Base-by-base conservation (phyloP, 2,329 filamentous ascomycete species). In the Fusarium penzigii region DNA sequence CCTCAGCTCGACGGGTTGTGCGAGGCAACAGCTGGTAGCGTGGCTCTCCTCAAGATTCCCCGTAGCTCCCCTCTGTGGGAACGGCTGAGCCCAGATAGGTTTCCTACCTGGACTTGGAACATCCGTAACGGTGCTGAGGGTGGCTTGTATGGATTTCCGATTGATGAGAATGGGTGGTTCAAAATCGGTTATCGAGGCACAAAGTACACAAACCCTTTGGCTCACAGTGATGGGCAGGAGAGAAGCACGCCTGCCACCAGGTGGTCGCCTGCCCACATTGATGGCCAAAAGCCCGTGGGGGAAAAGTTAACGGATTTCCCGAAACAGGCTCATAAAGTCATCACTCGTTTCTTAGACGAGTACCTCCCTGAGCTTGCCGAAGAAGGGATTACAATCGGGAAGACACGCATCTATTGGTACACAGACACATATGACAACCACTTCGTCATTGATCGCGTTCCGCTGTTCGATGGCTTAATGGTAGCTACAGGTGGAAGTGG, bases 391-490 rank as follows among this genome's bases (percentile, higher is more conserved):
- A 56, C 62, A 12, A 56, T 78, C 51, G 71, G 72, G 1, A 70
- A 58, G 42, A 66, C 55, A 2, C 45, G 59, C 2, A 16, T 62
- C 12, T 68, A 65, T 36, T 68, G 66, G 66, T 68, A 67, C 34
- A 67, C 65, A 7, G 65, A 69, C 42, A 63, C 66, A 1, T 66
- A 62, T 5, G 66, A 69, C 43, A 65, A 68, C 44, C 65, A 69
- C 57, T 68, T 59, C 29, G 52, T 68, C 6, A 58, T 68, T 13
- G 66, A 69, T 17, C 29, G 65, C 54, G 17, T 75, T 75, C 48
- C 74, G 80, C 10, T 84, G 78, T 67, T 83, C 78, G 76, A 85
- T 16, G 75, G 77, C 0, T 62, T 86, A 1, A 80, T 85, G 61
- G 74, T 86, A 1, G 83, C 82, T 5, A 85, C 83, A 0, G 84